Evolutionary conservation across 2,329 filamentous ascomycete species (phyloP), one percentile per base, ranked within the genome.

Genomic region (Sporothrix curviconia): DNA sequence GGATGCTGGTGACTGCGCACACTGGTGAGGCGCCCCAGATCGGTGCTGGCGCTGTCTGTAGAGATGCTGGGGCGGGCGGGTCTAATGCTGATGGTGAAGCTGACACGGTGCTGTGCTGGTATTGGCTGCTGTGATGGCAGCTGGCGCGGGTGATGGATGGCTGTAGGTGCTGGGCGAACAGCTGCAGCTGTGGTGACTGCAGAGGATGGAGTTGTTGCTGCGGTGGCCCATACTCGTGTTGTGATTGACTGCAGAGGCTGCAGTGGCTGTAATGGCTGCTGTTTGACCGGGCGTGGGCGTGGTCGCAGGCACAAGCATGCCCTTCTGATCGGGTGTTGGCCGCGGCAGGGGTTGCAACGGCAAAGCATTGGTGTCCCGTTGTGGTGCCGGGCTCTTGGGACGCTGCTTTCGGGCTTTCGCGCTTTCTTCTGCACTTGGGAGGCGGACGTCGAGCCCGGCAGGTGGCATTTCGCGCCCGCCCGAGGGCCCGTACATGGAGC

Each of bases 401-500:
- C 53, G 36, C 49, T 43, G 56, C 30, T 66, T 61, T 46, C 34
- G n/a, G n/a, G 59, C 30, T 65, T 61, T 8, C 70, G 64, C 37
- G 66, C 66, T 49, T 43, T 58, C 25, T 65, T 61, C 52, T 49
- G 59, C n/a, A n/a, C 32, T 65, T 61, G 8, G 70, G 64, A 34
- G 66, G 52, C 53, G 9, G 54, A 39, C 1, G 30, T 24, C 1
- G 55, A 34, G 28, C 28, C 28, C 9, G 55, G 59, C 56, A n/a
- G 79, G 78, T 42, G 82, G 82, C 81, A 86, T 83, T 30, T 75
- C 69, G 39, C n/a, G n/a, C n/a, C 82, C 83, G 59, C 82, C 82
- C 2, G 82, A 81, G 40, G 84, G 84, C 0, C 84, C 84, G 66
- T 86, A 87, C 65, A 86, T 83, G 56, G 86, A n/a, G n/a, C 72